Percentiles rank a stretch among this genome's conserved stretches.
phyloP scores from a whole-genome alignment of 2,329 filamentous ascomycete genomes.

The Raffaelea ambrosiae region DNA sequence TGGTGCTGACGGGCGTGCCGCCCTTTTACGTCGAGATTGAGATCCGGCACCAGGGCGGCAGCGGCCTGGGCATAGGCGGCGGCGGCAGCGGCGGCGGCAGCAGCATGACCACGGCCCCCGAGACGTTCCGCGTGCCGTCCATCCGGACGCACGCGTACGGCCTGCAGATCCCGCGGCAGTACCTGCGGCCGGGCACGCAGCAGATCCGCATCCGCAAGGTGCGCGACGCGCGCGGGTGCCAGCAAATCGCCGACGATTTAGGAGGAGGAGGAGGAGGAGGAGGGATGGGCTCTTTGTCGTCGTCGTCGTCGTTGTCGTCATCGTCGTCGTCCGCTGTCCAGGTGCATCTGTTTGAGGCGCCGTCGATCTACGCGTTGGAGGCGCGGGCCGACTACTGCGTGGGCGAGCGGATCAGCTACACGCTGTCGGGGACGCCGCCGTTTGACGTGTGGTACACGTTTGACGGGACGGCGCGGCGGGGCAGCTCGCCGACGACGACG shows the following conservation, averaged over 20 bases:
- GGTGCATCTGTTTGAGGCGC: conserved; percentile 87
- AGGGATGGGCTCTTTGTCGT: no score
- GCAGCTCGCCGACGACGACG: conserved; percentile 67
- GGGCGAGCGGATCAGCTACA: conserved; percentile 88
- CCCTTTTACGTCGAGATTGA: conserved; percentile 89
- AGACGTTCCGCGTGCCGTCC: conserved; percentile 72
- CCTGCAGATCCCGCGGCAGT: conserved; percentile 75
- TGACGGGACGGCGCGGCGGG: conserved; percentile 67
- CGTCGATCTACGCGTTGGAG: conserved; percentile 81
- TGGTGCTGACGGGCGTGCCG: conserved; percentile 71
- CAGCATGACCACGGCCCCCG: no score
- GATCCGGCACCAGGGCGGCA: conserved; percentile 81
- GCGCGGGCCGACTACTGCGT: conserved; percentile 85
- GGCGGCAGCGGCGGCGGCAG: no score
- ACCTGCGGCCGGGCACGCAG: conserved; percentile 82
- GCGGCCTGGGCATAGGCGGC: no score
- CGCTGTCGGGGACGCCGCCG: conserved; percentile 79
- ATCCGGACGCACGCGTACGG: conserved; percentile 68
- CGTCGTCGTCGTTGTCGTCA: conserved; percentile 28
- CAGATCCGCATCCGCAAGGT: conserved; percentile 84
- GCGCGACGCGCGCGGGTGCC: conserved; percentile 78
- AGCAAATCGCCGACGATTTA: conserved; percentile 43
- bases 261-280: conserved; percentile 25
- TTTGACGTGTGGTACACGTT: conserved; percentile 94
- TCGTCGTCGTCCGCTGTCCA: conserved; percentile 58